Conservation (phyloP, 2,329 filamentous ascomycete genomes). For the Verticillium longisporum region DNA sequence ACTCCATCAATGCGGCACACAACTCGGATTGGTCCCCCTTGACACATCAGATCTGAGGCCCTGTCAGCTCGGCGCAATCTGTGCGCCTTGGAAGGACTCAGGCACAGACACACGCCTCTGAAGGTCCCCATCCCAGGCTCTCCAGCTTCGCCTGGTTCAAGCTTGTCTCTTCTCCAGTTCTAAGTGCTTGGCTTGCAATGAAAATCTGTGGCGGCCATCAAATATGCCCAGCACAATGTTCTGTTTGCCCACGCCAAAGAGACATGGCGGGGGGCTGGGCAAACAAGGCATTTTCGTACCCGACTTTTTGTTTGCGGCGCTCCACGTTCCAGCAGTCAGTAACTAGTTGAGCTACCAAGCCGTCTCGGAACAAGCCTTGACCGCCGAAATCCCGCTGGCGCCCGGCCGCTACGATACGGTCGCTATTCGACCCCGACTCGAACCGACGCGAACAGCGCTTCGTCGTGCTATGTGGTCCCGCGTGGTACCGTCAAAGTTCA, state of each 20-base stretch:
- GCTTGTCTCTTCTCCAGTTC: neutral
- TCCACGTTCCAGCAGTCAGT: neutral
- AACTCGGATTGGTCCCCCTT: too few species aligned
- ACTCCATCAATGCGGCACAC: too few species aligned
- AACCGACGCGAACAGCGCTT: neutral
- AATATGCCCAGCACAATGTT: neutral
- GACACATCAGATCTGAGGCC: too few species aligned
- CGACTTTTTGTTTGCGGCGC: neutral
- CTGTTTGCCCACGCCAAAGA: neutral
- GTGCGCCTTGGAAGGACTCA: too few species aligned
- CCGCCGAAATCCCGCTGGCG: neutral
- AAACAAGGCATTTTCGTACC: neutral
- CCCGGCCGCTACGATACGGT: neutral
- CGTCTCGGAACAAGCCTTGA: neutral
- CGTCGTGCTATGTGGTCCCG: neutral
- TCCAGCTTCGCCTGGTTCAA: neutral
- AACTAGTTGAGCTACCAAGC: neutral
- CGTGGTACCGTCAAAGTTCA: neutral
- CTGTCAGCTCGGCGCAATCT: too few species aligned
- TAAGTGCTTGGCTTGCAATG: neutral
- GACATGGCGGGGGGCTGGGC: neutral
- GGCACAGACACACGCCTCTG: neutral
- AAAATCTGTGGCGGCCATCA: too few species aligned
- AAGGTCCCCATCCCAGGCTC: neutral
- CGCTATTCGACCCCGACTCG: neutral